These are phyloP conservation scores for Geum urbanum DNA, from an alignment of 306 rosid genomes.

Conservation along the genomic window DNA sequence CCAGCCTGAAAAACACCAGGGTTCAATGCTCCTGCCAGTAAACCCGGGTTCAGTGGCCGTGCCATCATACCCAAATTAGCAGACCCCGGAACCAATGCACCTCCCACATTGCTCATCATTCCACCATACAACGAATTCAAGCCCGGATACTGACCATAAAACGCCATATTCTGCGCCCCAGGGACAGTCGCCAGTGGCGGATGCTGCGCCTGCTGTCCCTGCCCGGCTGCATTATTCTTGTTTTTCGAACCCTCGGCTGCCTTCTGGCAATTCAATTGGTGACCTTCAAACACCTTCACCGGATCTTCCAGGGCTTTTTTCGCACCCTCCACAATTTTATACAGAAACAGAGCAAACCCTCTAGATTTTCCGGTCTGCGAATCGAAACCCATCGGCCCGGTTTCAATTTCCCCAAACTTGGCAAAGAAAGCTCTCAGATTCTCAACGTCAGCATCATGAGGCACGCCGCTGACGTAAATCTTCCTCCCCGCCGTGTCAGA, in stretches of 20 bases:
- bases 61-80: constrained; percentile 26
- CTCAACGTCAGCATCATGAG: constrained; percentile 28
- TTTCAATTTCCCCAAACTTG: constrained; percentile 41
- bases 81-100: constrained; percentile 24
- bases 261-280: constrained; percentile 42
- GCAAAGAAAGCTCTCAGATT: constrained; percentile 27
- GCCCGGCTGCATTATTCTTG: constrained; percentile 18
- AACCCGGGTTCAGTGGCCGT: constrained; percentile 20
- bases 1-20: constrained; percentile 25
- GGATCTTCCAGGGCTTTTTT: constrained; percentile 44
- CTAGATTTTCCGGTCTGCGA: constrained; percentile 31
- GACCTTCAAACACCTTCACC: constrained; percentile 35
- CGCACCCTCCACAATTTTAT: constrained; percentile 28
- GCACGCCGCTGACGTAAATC: constrained; percentile 45
- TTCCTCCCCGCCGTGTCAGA: constrained; percentile 22
- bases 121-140: constrained; percentile 26
- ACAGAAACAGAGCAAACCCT: constrained; percentile 43
- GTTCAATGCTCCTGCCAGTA: constrained; percentile 28
- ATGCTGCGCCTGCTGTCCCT: constrained; percentile 15
- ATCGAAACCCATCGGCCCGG: constrained; percentile 44
- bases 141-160: constrained; percentile 29
- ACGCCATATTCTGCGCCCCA: constrained; percentile 27
- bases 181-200: constrained; percentile 21
- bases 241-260: constrained; percentile 33
- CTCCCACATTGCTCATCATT: constrained; percentile 19